Evolutionary conservation across 2,329 filamentous ascomycete genomes (phyloP).

Genomic region (Sarocladiaceae sp.): DNA sequence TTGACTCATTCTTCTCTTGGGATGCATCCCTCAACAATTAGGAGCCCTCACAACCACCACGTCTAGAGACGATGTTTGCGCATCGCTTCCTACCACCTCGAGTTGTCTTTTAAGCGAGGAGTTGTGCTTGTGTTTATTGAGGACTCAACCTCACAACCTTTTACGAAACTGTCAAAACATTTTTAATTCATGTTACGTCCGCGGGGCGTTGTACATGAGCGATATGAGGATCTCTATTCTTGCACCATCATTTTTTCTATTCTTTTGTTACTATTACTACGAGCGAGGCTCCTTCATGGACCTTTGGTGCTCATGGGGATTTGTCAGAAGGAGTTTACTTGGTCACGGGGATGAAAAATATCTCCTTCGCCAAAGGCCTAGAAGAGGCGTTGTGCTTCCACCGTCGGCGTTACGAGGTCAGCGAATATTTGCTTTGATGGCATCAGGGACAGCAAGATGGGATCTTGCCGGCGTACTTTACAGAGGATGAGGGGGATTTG

Average conservation of each 20-base stretch:
- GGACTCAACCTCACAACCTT: not conserved
- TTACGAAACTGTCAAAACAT: not conserved
- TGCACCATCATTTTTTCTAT: not conserved
- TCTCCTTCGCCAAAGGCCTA: not conserved
- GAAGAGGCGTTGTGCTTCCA: not conserved
- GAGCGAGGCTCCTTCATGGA: no score
- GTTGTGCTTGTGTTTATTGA: not conserved
- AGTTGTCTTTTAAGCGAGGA: not conserved
- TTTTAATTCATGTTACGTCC: not conserved
- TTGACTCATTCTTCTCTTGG: no score
- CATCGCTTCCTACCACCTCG: no score
- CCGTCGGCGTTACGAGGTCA: not conserved
- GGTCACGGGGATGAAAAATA: not conserved
- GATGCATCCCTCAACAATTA: no score
- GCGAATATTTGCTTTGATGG: not conserved
- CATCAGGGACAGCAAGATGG: not conserved
- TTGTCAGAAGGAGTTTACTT: slow-evolving; percentile 3
- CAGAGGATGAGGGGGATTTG: not conserved
- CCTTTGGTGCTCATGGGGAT: no score
- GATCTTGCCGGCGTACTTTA: not conserved
- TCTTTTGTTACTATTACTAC: slow-evolving; percentile 3
- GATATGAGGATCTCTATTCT: not conserved
- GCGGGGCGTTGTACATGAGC: not conserved
- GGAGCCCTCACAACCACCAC: no score
- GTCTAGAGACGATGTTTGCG: no score